Evolutionary conservation across 2,329 filamentous ascomycete species (phyloP), one percentile per base, ranked within the genome.

Genomic region (Geosmithia putterillii): DNA sequence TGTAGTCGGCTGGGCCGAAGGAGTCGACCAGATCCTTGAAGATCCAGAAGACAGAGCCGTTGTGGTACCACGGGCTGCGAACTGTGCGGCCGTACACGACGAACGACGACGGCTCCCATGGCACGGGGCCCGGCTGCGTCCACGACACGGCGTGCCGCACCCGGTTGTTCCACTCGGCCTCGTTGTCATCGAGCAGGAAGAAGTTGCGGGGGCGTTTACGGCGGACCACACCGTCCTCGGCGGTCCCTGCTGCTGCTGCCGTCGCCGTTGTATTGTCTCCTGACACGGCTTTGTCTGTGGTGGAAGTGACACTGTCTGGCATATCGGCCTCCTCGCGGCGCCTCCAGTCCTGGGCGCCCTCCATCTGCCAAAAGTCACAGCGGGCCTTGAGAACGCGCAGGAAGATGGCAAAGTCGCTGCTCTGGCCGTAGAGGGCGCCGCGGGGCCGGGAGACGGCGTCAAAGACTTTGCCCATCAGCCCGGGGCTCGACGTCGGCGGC

Each of bases 321-420:
- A 44, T 47, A 2, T 48, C 49, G 0, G 47, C 40, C 25, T 61
- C 58, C 40, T 82, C 76, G 42, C 71, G 64, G 50, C 76, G 65
- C 50, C 85, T 68, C 69, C 83, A 90, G 54, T 92, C 86, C 44
- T 68, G 76, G 2, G 73, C 73, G 2, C 83, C 80, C 50, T 86
- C 82, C 74, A 90, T 88, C 56, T 89, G 81, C 83, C 83, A 89
- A 41, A 89, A 79, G 52, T 90, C 84, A 55, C 86, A 90, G 44
- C 85, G 70, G 9, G 83, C 81, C 55, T 83, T 84, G 32, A 90
- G 57, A 0, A 90, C 79, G 38, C 88, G 81, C 9, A 90, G 64
- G 48, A 92, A 90, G 2, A 72, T 71, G 2, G 81, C 75, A 64
- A 89, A 90, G 54, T 90, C 85, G 44, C 81, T 83, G 39, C 74